A percentile compares a stretch with the other conserved stretches of the same genome.
These are phyloP conservation scores for Pyrrhoderma noxium DNA, from an alignment of 1,284 basidiomycete genomes.

Conservation along the genomic window DNA sequence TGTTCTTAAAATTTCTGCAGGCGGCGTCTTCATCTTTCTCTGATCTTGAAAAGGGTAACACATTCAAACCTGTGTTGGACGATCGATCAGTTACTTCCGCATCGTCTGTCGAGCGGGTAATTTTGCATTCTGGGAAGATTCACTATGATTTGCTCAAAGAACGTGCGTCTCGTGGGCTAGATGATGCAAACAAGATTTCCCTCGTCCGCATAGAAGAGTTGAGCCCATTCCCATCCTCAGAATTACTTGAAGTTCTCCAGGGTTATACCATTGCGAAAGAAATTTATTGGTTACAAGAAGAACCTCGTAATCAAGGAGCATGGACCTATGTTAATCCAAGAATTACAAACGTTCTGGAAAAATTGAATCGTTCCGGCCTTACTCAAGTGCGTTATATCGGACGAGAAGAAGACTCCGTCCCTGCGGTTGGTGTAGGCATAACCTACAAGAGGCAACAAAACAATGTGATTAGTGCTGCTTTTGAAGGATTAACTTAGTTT, in stretches of 20 bases:
- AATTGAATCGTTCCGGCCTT: constrained; percentile 24
- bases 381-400: constrained; percentile 51
- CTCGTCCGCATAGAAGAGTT: constrained; percentile 80
- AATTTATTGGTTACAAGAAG: constrained; percentile 72
- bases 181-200: constrained; percentile 41
- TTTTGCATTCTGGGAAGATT: constrained; percentile 71
- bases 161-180: constrained; percentile 39
- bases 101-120: constrained; percentile 41
- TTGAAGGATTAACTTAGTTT: constrained; percentile 25
- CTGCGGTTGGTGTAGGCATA: constrained; percentile 71
- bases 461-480: constrained; percentile 49
- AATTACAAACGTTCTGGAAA: constrained; percentile 43
- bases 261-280: constrained; percentile 37
- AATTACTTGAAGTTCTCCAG: constrained; percentile 40
- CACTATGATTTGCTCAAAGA: constrained; percentile 81
- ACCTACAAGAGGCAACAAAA: constrained; percentile 63
- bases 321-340: constrained; percentile 61
- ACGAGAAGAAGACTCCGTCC: constrained; percentile 63
- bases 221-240: constrained; percentile 73
- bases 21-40: constrained; percentile 63
- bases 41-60: constrained; percentile 56
- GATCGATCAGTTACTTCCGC: constrained; percentile 38
- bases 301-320: constrained; percentile 80
- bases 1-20: constrained; percentile 31
- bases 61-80: constrained; percentile 67